Evolutionary conservation across 371 early-diverging fungal species (phyloP).

Genomic region (Haplosporangium sp.): DNA sequence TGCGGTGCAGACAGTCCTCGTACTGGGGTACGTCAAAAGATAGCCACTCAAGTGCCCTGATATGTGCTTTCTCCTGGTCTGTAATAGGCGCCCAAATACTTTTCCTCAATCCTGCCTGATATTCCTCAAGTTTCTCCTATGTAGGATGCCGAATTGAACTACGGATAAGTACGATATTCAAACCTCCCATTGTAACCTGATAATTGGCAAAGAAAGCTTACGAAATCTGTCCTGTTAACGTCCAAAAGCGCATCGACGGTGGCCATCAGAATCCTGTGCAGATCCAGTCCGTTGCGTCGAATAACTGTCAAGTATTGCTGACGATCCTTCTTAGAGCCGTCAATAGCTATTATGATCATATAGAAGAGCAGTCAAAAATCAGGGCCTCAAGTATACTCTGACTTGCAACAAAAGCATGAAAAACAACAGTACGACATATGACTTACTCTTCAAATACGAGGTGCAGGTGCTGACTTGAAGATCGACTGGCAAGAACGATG

Average conservation of each 20-base stretch:
- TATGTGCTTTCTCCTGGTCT: conserved; percentile 17
- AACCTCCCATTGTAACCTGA: no score
- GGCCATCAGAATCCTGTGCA: conserved; percentile 37
- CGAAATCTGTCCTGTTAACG: conserved; percentile 11
- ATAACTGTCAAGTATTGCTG: conserved; percentile 19
- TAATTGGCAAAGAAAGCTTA: conserved; percentile 11
- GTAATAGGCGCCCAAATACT: conserved; percentile 14
- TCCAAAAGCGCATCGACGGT: conserved; percentile 42
- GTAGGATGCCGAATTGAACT: no score
- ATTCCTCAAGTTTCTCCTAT: conserved; percentile 9
- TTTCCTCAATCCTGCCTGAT: conserved; percentile 14
- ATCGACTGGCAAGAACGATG: conserved; percentile 37
- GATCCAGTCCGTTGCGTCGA: conserved; percentile 27
- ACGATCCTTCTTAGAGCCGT: conserved; percentile 36
- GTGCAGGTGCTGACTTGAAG: conserved; percentile 46
- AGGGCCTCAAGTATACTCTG: neutral
- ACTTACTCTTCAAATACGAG: conserved; percentile 43
- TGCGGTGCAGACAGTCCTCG: conserved; percentile 32
- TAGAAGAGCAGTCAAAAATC: neutral
- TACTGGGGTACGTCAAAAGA: conserved; percentile 27
- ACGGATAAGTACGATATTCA: no score
- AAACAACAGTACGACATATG: no score
- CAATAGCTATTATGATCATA: conserved; percentile 17
- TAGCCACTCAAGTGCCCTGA: conserved; percentile 47
- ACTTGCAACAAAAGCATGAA: neutral